Evolutionary conservation across 2,329 filamentous ascomycete species (phyloP), one percentile per base, ranked within the genome.

Genomic region (Westerdykella ornata): DNA sequence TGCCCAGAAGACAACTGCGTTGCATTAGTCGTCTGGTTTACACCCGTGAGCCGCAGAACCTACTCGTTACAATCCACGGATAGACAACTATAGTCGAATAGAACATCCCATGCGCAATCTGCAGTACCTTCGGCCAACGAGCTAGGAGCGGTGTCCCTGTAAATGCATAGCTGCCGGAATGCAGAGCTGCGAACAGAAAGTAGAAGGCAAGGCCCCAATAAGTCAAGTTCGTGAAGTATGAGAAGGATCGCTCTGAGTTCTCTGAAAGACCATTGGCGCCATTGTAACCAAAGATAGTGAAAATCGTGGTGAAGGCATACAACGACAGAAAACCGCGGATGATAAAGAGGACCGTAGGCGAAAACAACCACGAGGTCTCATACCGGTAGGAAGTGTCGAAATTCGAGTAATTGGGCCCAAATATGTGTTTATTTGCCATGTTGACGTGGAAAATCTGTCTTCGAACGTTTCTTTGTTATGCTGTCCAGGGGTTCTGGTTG

Each of bases 201-300:
- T 94, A 94, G 68, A 89, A 90, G 17, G 77, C 81, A 28, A 90
- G 68, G 2, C 85, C 85, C 85, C 85, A 92, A 73, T 83, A 92
- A 8, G 84, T 86, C 44, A 92, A 71, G 56, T 81, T 73, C 19
- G 88, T 94, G 71, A 94, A 94, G 72, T 80, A 94, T 54, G 81
- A 86, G 70, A 94, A 92, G 35, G 74, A 75, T 35, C 71, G 66
- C 39, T 71, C 68, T 9, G 57, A 56, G 1, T 56, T 58, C 26
- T 58, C 49, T 58, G 73, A 74, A 37, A 74, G 47, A 26, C 65
- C 60, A 59, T 78, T 72, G n/a, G 72, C 68, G 56, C 80, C 80
- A 45, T 77, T 68, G 73, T 77, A 85, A 46, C 72, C 80, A 59
- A 88, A 78, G 59, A 78, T 76, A 71, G 82, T 78, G 68, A 92